These are phyloP conservation scores for Polyplosphaeria fusca DNA, from an alignment of 495 filamentous ascomycete genomes.

Conservation along the genomic window DNA sequence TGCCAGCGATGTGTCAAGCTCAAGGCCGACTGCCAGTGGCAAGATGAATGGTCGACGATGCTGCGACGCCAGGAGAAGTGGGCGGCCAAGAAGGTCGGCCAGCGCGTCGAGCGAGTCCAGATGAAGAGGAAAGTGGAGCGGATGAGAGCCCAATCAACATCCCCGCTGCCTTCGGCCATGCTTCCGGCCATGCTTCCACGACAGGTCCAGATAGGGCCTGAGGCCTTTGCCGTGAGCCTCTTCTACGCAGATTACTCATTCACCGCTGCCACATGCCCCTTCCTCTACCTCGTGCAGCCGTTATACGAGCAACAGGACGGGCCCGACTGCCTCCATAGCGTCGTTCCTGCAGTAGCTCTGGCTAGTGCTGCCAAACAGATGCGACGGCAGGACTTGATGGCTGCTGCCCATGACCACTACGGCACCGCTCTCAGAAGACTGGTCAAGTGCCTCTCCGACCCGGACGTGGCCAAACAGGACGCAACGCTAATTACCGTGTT, in stretches of 20 bases:
- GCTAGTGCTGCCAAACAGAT: constrained; percentile 10
- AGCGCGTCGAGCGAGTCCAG: constrained; percentile 12
- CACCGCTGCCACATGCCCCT: constrained; percentile 2
- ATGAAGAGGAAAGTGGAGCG: background rate
- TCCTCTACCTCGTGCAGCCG: constrained; percentile 2
- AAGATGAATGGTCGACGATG: constrained; percentile 7
- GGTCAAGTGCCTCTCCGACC: background rate
- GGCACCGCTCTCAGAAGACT: constrained; percentile 8
- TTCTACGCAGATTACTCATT: constrained; percentile 16
- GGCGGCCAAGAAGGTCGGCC: constrained; percentile 7
- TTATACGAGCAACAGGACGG: background rate
- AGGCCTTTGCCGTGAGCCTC: constrained; percentile 6
- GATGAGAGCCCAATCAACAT: background rate
- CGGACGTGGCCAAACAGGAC: constrained; percentile 6
- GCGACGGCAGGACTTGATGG: constrained; percentile 9
- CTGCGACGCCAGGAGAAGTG: constrained; percentile 18
- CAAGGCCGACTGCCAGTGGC: constrained; percentile 2
- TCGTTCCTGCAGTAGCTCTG: constrained; percentile 8
- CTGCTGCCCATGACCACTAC: constrained; percentile 5
- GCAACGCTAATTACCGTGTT: constrained; percentile 9
- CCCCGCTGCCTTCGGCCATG: background rate
- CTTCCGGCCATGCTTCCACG: background rate
- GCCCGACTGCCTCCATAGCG: constrained; percentile 8
- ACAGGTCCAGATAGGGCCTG: constrained; percentile 9
- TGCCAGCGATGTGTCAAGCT: constrained; percentile 6